Evolutionary conservation across 345 rosid species (phyloP).

Genomic region (Leavenworthia alabamica): DNA sequence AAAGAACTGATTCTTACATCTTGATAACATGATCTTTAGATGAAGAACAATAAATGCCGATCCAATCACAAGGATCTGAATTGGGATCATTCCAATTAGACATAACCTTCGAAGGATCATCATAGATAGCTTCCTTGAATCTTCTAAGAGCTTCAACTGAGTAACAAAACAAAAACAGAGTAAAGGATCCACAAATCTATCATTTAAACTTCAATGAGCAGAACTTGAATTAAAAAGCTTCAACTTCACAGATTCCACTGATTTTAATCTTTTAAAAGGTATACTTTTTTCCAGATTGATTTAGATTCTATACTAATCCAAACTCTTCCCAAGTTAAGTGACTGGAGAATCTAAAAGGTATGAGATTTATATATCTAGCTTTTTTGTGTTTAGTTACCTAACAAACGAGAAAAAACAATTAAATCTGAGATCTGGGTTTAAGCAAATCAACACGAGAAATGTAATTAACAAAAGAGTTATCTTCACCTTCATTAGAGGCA

Average conservation of each 20-base stretch:
- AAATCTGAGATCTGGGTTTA: slow-evolving; percentile 53
- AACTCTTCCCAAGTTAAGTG: background rate
- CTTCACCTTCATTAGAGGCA: slow-evolving; percentile 78
- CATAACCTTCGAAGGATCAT: slow-evolving; percentile 72
- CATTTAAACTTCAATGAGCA: background rate
- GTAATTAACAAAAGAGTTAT: slow-evolving; percentile 28
- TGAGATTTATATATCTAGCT: background rate
- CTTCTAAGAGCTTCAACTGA: slow-evolving; percentile 62
- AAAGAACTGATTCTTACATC: slow-evolving; percentile 48
- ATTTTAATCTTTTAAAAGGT: background rate
- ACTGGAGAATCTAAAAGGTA: slow-evolving; percentile 1
- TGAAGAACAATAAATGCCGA: slow-evolving; percentile 53
- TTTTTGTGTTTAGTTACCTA: slow-evolving; percentile 27
- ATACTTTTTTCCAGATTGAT: background rate
- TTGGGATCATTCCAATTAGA: slow-evolving; percentile 77
- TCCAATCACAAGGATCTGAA: slow-evolving; percentile 88
- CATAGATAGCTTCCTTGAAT: slow-evolving; percentile 83
- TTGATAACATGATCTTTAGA: slow-evolving; percentile 63
- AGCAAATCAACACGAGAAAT: background rate
- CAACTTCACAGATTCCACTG: slow-evolving; percentile 21
- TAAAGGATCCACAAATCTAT: background rate
- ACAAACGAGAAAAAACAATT: slow-evolving; percentile 8
- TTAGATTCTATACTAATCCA: background rate
- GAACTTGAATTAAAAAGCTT: background rate
- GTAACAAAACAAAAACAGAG: background rate